Evolutionary conservation across 2,329 filamentous ascomycete genomes (phyloP).

Genomic region (Trichoderma lentiforme): DNA sequence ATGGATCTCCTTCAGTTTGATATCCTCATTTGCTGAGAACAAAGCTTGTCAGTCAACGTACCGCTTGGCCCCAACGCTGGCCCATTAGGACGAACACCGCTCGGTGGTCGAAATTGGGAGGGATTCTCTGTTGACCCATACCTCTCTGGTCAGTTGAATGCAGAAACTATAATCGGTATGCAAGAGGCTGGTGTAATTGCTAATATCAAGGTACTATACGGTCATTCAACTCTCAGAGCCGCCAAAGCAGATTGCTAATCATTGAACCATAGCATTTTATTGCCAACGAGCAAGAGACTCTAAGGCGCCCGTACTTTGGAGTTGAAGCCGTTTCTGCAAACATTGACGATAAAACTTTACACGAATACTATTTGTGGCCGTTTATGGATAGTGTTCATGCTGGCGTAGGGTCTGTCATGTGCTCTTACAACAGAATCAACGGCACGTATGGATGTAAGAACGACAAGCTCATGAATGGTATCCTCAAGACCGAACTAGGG

Average conservation of each 20-base stretch:
- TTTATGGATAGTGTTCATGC: conserved; percentile 60
- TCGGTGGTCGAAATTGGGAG: conserved; percentile 73
- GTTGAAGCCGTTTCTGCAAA: conserved; percentile 57
- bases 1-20: fast-evolving
- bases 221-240: not conserved
- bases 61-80: conserved; percentile 69
- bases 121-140: conserved; percentile 69
- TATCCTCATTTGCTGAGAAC: not conserved
- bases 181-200: conserved; percentile 78
- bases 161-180: conserved; percentile 70
- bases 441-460: conserved; percentile 73
- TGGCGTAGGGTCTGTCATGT: conserved; percentile 60
- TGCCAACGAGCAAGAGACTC: conserved; percentile 60
- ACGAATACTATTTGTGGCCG: conserved; percentile 65
- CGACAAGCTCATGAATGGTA: conserved; percentile 63
- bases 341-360: conserved; percentile 62
- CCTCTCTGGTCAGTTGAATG: conserved; percentile 66
- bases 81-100: conserved; percentile 65
- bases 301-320: conserved; percentile 38
- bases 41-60: conserved; percentile 53
- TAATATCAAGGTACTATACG: conserved; percentile 54
- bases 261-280: conserved; percentile 47
- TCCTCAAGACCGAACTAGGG: conserved; percentile 61
- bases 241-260: not conserved
- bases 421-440: conserved; percentile 69